A percentile compares a stretch with the other conserved stretches of the same genome.
phyloP scores from a whole-genome alignment of 2,329 filamentous ascomycete species.

The Chaetothyriales sp. region DNA sequence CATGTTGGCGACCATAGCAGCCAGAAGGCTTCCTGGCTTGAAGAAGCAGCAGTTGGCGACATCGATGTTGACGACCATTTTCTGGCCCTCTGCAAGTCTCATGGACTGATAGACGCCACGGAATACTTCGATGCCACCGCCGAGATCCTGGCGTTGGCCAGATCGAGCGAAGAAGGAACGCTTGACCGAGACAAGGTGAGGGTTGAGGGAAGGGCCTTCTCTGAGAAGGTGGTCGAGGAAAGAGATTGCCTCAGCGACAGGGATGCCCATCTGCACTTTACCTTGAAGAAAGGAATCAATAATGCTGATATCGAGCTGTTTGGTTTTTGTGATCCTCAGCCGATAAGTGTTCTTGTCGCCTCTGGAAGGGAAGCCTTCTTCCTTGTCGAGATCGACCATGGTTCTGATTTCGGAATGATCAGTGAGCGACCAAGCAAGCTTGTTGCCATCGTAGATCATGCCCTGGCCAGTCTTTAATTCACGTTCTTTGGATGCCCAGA shows the following conservation, averaged over 20 bases:
- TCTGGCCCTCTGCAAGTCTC: constrained; percentile 51
- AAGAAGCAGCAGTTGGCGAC: constrained; percentile 88
- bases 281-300: constrained; percentile 54
- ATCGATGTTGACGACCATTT: constrained; percentile 74
- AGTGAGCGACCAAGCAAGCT: constrained; percentile 58
- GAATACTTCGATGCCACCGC: constrained; percentile 57
- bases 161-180: constrained; percentile 62
- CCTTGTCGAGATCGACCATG: constrained; percentile 58
- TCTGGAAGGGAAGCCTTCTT: constrained; percentile 34
- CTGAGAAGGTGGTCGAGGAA: constrained; percentile 85
- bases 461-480: constrained; percentile 40
- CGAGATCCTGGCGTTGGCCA: constrained; percentile 41
- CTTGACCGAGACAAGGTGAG: constrained; percentile 53
- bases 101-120: constrained; percentile 86
- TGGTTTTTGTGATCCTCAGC: constrained; percentile 51
- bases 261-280: constrained; percentile 46
- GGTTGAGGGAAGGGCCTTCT: constrained; percentile 53
- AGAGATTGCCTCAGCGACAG: constrained; percentile 67
- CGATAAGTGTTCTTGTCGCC: constrained; percentile 40
- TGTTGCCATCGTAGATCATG: constrained; percentile 72
- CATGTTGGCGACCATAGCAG: constrained; percentile 24
- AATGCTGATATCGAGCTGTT: constrained; percentile 52
- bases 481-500: constrained; percentile 56
- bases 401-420: constrained; percentile 38
- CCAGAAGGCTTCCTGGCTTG: constrained; percentile 32